Evolutionary conservation across 805 yeast genomes (phyloP), one percentile per base, ranked within the genome.

Genomic region (Saccharomyces mikatae): DNA sequence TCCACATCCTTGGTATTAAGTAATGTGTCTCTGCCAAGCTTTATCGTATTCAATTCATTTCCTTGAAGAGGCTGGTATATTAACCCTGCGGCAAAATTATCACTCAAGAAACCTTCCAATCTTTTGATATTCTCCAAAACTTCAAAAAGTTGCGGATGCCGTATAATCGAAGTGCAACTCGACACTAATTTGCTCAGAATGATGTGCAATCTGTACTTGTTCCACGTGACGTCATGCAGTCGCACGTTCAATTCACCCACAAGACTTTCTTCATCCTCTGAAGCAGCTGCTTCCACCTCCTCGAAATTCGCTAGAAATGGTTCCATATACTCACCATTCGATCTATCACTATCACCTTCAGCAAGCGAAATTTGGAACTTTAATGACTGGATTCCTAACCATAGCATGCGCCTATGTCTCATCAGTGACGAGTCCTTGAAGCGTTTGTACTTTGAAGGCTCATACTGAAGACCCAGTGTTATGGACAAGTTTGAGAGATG

Each of bases 321-420:
- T 44, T 52, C 51, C 50, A 58, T 46, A 44, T 57, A 52, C 27
- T 56, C 53, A 21, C 46, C 22, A 17, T 55, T 48, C 21, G 44
- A 21, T 2, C 27, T 30, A 31, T 47, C 54, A 3, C 48, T 28
- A 22, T 46, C 51, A n/a, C 60, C 64, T 41, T 53, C 58, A 9
- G 31, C 13, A 9, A 56, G 47, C 14, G 53, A 28, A 32, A 51
- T 46, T 46, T 50, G 53, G n/a, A 58, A 52, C 17, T 50, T 56
- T 4, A 62, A 3, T n/a, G 60, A 56, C 50, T 62, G 64, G 10
- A 62, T 17, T 29, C 63, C 61, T 1, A 58, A 49, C 66, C 66
- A 62, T 26, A 62, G 26, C 50, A 58, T 59, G 24, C 58, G 46
- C 46, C 59, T 56, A n/a, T 54, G 44, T 6, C 32, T 47, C 48